Evolutionary conservation across 768 basidiomycete genomes (phyloP), one percentile per base, ranked within the genome.

Genomic region (Russula ochroleuca): DNA sequence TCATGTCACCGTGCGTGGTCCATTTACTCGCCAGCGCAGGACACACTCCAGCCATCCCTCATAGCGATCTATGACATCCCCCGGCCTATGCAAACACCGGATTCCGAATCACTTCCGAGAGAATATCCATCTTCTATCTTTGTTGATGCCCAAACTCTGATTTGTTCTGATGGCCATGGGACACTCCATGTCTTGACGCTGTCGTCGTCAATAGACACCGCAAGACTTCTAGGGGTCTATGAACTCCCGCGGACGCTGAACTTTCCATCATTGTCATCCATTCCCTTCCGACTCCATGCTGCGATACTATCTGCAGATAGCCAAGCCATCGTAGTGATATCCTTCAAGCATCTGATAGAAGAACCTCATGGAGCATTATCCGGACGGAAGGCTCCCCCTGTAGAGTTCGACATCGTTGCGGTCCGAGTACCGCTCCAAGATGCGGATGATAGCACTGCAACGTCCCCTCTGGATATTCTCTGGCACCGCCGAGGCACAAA

Each of bases 121-220:
- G 91, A 94, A 75, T 94, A 94, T 72, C 89, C 92, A 0, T 90
- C 88, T 1, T 81, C 81, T 33, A 76, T 77, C 7, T 86, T 88
- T 69, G 70, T 88, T 43, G 77, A 81, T 57, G 67, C 80, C 4
- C 72, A 75, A 1, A 72, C 79, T 11, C 75, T 82, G 43, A 76
- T 90, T 41, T 78, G 87, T 56, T 78, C 88, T 21, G 90, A 94
- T 69, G 92, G 92, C 10, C 75, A 78, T 67, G 89, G 90, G n/a
- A 70, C 77, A 19, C 73, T 92, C 35, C 88, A 90, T 65, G 75
- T 85, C 15, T 75, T 93, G 49, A 76, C 75, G 33, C 70, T 86
- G 31, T 72, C 75, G 28, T 70, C 75, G 28, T 70, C 75, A 17
- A 62, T 69, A 13, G 78, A 75, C 2, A 61, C 75, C 8, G 79